Base-by-base conservation (phyloP, 2,329 filamentous ascomycete species). In the Alternaria angustiovoidea region DNA sequence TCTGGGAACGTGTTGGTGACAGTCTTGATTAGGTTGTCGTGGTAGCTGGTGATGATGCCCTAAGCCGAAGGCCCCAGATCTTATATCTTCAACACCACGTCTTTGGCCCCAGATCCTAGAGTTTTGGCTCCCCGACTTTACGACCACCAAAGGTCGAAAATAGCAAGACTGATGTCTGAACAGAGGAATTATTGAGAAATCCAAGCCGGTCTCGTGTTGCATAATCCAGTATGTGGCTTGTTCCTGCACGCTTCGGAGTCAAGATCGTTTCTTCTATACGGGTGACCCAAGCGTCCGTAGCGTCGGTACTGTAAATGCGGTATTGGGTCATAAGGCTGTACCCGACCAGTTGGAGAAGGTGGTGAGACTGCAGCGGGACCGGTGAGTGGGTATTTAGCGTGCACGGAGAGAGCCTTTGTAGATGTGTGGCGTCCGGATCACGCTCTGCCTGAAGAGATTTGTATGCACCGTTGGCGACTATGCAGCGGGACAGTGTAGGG, bases 201-300 rank as follows among this genome's bases (percentile, higher is more conserved):
- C 64, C 71, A 73, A 75, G 70, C 67, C 46, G 51, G 39, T 57
- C 68, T 61, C 67, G 59, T 60, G 65, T 65, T 54, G 67, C 68
- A 68, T 74, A 68, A 71, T 71, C 66, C 58, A 61, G 54, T 61
- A 60, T 51, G 54, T 59, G 58, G 61, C 59, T 72, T 68, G 61
- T 60, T 61, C 62, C 54, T 26, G 52, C 58, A 61, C 53, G 63
- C 59, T 54, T 61, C 22, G 30, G 39, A 65, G 64, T 66, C 70
- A 71, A 61, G 54, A 67, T 67, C 67, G 64, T 63, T 47, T 59
- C 59, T 58, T 57, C 54, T 58, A 66, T 48, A 43, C 54, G 41
- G 3, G 54, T 56, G 24, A 56, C 22, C 43, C 53, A 59, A 59
- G 55, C 43, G 46, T 53, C 55, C 51, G 11, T 51, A 48, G 18